These are phyloP conservation scores for Papiliotrema nemorosa DNA, from an alignment of 1,284 basidiomycete species.

Conservation along the genomic window DNA sequence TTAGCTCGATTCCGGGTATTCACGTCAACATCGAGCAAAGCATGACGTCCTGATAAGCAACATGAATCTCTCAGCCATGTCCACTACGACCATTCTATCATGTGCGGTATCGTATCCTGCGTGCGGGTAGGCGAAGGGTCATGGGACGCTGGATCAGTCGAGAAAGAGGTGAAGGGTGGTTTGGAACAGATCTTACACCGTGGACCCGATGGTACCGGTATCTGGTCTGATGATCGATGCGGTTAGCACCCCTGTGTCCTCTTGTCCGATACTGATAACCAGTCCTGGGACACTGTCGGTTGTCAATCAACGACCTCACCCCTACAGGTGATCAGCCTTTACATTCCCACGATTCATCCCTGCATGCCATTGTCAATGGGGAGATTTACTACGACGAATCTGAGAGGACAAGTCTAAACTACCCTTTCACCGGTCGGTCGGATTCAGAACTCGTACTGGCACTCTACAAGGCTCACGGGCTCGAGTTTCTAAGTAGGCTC, in stretches of 20 bases:
- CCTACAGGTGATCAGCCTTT: conserved; percentile 48
- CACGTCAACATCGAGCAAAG: too few relatives aligned
- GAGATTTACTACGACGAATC: conserved; percentile 51
- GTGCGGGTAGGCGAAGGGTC: neutral
- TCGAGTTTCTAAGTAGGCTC: conserved; percentile 46
- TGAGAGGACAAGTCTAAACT: conserved; percentile 40
- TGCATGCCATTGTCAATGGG: conserved; percentile 51
- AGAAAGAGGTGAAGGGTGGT: conserved; percentile 6
- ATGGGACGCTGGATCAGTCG: neutral
- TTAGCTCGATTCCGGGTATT: too few relatives aligned
- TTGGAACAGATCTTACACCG: conserved; percentile 19
- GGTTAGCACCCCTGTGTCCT: conserved; percentile 11
- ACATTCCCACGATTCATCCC: conserved; percentile 41
- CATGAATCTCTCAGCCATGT: too few relatives aligned
- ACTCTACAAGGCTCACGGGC: conserved; percentile 46
- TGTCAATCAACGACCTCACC: conserved; percentile 34
- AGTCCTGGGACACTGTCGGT: conserved; percentile 26
- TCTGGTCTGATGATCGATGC: conserved; percentile 17
- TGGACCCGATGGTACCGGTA: conserved; percentile 25
- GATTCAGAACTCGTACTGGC: conserved; percentile 51
- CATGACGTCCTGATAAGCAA: too few relatives aligned
- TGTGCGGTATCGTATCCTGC: conserved; percentile 13
- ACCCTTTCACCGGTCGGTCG: conserved; percentile 47
- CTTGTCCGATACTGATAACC: neutral
- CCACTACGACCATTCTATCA: too few relatives aligned